Percentiles rank a stretch among this genome's conserved stretches.
These are phyloP conservation scores for Raphanus sativus DNA, from an alignment of 345 rosid genomes.

Conservation along the genomic window DNA sequence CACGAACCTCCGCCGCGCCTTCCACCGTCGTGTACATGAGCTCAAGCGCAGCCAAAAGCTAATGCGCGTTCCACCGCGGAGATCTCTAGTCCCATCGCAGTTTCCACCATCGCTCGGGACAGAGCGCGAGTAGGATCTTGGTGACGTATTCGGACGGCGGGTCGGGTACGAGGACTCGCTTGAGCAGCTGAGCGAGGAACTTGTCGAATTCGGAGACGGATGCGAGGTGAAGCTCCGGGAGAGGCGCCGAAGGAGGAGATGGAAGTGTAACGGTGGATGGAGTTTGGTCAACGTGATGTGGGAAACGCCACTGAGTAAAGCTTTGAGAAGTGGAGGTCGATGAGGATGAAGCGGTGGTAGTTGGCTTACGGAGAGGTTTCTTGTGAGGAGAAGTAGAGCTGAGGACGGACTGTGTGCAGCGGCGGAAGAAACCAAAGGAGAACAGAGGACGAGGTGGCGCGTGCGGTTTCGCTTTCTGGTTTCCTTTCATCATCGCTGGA, in stretches of 20 bases:
- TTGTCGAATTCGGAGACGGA: constrained; percentile 59
- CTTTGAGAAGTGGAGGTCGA: constrained; percentile 80
- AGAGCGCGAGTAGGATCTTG: constrained; percentile 70
- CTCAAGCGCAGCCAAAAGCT: constrained; percentile 85
- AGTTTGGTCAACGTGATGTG: constrained; percentile 45
- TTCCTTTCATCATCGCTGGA: constrained; percentile 46
- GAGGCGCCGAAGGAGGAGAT: constrained; percentile 48
- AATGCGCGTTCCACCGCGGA: constrained; percentile 73
- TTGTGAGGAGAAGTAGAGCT: constrained; percentile 39
- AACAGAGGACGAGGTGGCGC: constrained; percentile 68
- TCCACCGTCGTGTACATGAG: constrained; percentile 69
- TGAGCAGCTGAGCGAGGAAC: constrained; percentile 65
- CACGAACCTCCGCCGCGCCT: constrained; percentile 76
- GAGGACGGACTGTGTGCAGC: constrained; percentile 60
- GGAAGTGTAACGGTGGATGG: constrained; percentile 50
- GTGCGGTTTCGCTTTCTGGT: constrained; percentile 62
- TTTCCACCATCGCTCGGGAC: constrained; percentile 71
- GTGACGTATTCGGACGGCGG: constrained; percentile 77
- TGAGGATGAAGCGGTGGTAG: constrained; percentile 59
- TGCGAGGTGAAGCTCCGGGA: constrained; percentile 61
- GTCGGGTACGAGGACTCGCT: constrained; percentile 69
- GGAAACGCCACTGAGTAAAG: constrained; percentile 90
- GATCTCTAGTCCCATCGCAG: constrained; percentile 60
- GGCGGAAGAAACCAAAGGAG: constrained; percentile 82
- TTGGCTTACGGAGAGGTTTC: constrained; percentile 24